Conservation (phyloP, 768 basidiomycete genomes). For the Boletus pseudo-olivaceus region DNA sequence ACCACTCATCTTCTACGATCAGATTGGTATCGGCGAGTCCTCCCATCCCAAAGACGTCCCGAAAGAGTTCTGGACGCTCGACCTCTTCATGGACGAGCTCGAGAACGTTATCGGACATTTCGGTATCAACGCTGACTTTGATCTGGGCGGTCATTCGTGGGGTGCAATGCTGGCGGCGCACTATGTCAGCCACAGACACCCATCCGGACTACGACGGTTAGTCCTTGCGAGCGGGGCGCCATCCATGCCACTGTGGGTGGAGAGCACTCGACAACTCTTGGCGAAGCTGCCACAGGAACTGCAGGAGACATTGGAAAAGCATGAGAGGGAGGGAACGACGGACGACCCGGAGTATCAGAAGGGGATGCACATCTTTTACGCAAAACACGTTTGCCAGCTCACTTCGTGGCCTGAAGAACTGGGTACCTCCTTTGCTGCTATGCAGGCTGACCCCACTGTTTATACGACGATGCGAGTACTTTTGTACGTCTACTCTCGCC, state of each 20-base stretch:
- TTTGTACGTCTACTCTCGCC: not conserved
- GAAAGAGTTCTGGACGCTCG: conserved; percentile 40
- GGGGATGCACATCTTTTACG: conserved; percentile 27
- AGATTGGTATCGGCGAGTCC: conserved; percentile 45
- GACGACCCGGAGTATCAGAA: conserved; percentile 32
- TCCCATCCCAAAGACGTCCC: conserved; percentile 35
- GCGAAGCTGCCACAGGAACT: conserved; percentile 27
- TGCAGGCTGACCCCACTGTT: conserved; percentile 32
- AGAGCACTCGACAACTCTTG: conserved; percentile 25
- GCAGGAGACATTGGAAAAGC: conserved; percentile 26
- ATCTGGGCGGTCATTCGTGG: conserved; percentile 56
- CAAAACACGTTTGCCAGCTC: conserved; percentile 34
- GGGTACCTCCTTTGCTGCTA: conserved; percentile 18
- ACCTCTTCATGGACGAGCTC: conserved; percentile 54
- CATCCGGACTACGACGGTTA: conserved; percentile 36
- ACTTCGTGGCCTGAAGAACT: conserved; percentile 36
- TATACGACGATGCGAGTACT: conserved; percentile 13
- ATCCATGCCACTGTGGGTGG: conserved; percentile 28
- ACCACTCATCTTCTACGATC: conserved; percentile 50
- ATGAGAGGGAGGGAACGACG: conserved; percentile 35
- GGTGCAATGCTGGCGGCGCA: conserved; percentile 50
- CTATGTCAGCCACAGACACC: conserved; percentile 38
- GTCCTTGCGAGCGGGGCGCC: conserved; percentile 34
- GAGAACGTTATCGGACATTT: conserved; percentile 44
- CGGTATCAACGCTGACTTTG: conserved; percentile 38